These are phyloP conservation scores for Annona cherimola DNA, from an alignment of 164 flowering plant species.

Conservation along the genomic window DNA sequence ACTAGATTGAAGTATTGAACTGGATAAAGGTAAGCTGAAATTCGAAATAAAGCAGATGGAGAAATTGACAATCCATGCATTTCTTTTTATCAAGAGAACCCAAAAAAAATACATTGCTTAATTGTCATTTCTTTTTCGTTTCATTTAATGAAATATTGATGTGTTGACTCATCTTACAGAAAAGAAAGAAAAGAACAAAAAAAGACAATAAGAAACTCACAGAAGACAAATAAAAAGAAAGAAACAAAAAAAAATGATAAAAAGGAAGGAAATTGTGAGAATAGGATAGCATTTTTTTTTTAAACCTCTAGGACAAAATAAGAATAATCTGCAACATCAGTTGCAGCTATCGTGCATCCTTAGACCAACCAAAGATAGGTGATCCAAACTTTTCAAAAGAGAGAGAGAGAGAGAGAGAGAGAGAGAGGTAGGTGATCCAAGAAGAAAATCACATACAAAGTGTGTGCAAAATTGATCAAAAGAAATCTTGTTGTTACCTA, in stretches of 20 bases:
- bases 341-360: background rate
- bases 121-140: background rate
- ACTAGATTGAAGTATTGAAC: background rate
- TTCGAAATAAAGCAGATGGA: background rate
- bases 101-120: background rate
- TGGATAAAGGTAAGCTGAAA: background rate
- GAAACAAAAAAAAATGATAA: too few relatives aligned
- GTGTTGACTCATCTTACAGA: background rate
- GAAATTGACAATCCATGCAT: background rate
- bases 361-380: conserved; percentile 3
- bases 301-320: background rate
- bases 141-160: background rate
- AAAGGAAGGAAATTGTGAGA: background rate
- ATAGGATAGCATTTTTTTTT: background rate
- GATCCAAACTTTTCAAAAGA: background rate
- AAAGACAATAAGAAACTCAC: too few relatives aligned
- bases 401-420: too few relatives aligned
- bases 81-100: background rate
- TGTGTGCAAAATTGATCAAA: too few relatives aligned
- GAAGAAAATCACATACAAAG: too few relatives aligned
- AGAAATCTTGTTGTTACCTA: conserved; percentile 14
- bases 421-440: too few relatives aligned
- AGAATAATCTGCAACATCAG: background rate
- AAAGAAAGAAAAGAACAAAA: background rate
- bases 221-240: too few relatives aligned